A percentile compares a stretch with the other conserved stretches of the same genome.
These are phyloP conservation scores for Kalaharituber pfeilii DNA, from an alignment of 2,329 filamentous ascomycete genomes.

Conservation along the genomic window DNA sequence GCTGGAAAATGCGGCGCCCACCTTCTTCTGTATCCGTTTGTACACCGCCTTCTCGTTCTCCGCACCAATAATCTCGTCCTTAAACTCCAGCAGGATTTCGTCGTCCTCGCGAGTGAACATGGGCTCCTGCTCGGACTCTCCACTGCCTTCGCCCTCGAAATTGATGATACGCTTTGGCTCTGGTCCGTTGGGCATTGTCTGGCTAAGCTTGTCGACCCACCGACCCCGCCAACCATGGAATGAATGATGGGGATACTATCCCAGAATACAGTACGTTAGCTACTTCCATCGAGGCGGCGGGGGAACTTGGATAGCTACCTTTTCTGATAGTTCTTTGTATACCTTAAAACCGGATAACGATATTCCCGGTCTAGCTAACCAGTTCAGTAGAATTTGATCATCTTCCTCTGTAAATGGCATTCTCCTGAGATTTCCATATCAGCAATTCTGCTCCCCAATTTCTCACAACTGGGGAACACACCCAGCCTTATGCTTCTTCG, in stretches of 20 bases:
- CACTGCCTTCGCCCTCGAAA: not conserved
- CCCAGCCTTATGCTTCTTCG: not conserved
- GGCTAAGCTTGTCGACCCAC: conserved; percentile 17
- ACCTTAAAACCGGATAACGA: conserved; percentile 11
- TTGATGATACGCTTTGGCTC: not conserved
- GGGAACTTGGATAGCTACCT: conserved; percentile 10
- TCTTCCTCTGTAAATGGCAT: conserved; percentile 18
- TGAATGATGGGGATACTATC: conserved; percentile 18
- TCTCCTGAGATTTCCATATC: conserved; percentile 4
- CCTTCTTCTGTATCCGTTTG: not conserved
- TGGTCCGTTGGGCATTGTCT: conserved; percentile 3
- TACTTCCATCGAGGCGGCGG: not conserved
- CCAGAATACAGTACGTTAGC: not conserved
- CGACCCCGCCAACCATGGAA: conserved; percentile 20
- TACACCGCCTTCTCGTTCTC: not conserved
- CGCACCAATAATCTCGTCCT: conserved; percentile 1
- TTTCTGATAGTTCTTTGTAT: conserved; percentile 14
- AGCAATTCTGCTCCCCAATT: not conserved
- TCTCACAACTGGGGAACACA: not conserved
- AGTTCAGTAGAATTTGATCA: conserved; percentile 18
- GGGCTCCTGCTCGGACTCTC: not conserved
- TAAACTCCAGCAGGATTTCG: conserved; percentile 1
- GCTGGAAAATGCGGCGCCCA: too few relatives aligned
- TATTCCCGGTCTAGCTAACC: conserved; percentile 8
- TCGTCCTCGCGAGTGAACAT: conserved; percentile 13